Percentiles rank a stretch among this genome's conserved stretches.
Conservation (phyloP, 805 yeast genomes). For the Henningerozyma blattae region DNA sequence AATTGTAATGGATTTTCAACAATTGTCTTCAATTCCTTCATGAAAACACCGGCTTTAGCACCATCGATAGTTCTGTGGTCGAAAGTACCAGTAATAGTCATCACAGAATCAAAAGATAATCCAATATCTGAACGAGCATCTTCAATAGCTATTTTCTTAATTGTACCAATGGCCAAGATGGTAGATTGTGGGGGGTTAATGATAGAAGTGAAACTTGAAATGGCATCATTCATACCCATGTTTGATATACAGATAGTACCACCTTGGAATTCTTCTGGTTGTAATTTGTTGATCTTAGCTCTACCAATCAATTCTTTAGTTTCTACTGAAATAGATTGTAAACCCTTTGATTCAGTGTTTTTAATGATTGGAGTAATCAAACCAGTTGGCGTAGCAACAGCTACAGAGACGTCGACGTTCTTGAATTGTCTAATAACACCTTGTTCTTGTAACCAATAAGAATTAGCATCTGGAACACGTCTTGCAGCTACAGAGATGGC, state of each 20-base stretch:
- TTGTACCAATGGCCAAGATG: conserved; percentile 89
- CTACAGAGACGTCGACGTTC: conserved; percentile 93
- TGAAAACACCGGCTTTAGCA: conserved; percentile 94
- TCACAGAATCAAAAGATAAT: conserved; percentile 80
- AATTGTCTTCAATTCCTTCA: conserved; percentile 81
- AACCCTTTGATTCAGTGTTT: conserved; percentile 80
- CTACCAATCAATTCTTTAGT: conserved; percentile 90
- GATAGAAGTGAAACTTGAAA: conserved; percentile 84
- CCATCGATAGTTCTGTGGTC: conserved; percentile 98
- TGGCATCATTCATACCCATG: conserved; percentile 98
- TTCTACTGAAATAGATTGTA: conserved; percentile 66
- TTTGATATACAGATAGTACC: conserved; percentile 98
- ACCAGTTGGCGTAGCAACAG: conserved; percentile 97
- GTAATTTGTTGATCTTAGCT: conserved; percentile 87
- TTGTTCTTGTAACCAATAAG: conserved; percentile 84
- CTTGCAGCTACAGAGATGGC: conserved; percentile 84
- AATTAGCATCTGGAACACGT: conserved; percentile 88
- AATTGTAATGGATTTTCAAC: conserved; percentile 94
- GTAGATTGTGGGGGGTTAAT: conserved; percentile 96
- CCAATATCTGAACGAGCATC: conserved; percentile 87
- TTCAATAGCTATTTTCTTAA: conserved; percentile 84
- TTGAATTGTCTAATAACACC: conserved; percentile 86
- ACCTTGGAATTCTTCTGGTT: conserved; percentile 97
- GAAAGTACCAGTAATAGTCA: conserved; percentile 89
- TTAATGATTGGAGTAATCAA: conserved; percentile 91